Evolutionary conservation across 805 yeast species (phyloP), one percentile per base, ranked within the genome.

Genomic region (Saturnispora galanensis): DNA sequence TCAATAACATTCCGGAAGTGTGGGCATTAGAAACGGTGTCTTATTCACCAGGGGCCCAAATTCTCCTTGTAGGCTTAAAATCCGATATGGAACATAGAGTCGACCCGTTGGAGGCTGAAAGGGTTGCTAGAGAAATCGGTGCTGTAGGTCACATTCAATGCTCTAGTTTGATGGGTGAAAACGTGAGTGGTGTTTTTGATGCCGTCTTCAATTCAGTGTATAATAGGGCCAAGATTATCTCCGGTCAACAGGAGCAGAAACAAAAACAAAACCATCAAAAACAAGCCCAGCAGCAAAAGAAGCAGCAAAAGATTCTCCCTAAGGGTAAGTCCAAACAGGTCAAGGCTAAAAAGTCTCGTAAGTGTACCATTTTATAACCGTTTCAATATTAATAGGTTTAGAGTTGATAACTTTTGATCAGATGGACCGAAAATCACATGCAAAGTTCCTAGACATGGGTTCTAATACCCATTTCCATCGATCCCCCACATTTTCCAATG

Each of bases 1-100:
- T 89, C 46, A 78, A 76, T 41, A 87, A 84, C 56, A 83, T 85
- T 10, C 72, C 71, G 48, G 94, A 86, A 50, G 76, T 74, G 48
- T 89, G 97, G 97, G 75, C 76, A 35, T 95, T 96, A 1, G 97
- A 89, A 58, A 83, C 85, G 1, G 66, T 70, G 47, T 88, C 84
- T 56, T 86, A 82, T 58, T 86, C 96, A 58, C 88, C 89, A 3
- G 82, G 77, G 2, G 72, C 80, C 2, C 95, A 96, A 1, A 73
- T 81, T 13, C 60, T 87, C 26, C 64, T 90, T 31, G 87, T 86
- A n/a, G 96, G 96, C 1, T 72, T 90, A 31, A 87, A 89, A 56
- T 63, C 78, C 4, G 97, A 89, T 60, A 64, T 83, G 46, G 90
- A 39, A 7, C 54, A 50, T 35, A 45, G 49, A 15, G 58, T 59